These are phyloP conservation scores for Pistacia integerrima DNA, from an alignment of 345 rosid species.

Conservation along the genomic window DNA sequence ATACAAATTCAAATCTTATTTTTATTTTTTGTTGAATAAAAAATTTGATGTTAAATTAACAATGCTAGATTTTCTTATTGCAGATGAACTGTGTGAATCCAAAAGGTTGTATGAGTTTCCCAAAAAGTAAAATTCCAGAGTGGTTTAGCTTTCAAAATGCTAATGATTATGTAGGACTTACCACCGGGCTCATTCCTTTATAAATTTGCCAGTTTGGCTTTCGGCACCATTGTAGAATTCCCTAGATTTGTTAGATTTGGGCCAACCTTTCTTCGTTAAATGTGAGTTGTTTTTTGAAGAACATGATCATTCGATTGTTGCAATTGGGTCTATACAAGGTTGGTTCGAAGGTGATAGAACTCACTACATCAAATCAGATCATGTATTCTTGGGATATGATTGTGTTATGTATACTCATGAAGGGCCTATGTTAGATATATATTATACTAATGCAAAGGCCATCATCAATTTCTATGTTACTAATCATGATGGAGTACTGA, in stretches of 20 bases:
- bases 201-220: background rate
- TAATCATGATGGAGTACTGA: no score
- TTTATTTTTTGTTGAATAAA: background rate
- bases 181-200: background rate
- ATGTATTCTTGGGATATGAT: background rate
- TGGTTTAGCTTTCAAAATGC: background rate
- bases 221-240: background rate
- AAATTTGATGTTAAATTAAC: background rate
- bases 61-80: background rate
- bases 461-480: no score
- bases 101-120: background rate
- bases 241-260: constrained; percentile 11
- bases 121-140: background rate
- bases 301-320: no score
- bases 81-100: background rate
- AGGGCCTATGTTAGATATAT: no score
- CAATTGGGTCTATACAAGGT: no score
- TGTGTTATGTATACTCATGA: no score
- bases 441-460: no score
- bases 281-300: no score
- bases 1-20: no score
- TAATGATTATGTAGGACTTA: background rate
- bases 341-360: no score
- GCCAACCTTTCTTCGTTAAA: no score
- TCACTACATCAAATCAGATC: background rate